A percentile compares a stretch with the other conserved stretches of the same genome.
Evolutionary conservation across 768 basidiomycete genomes (phyloP).

Genomic region (Lactifluus subvellereus): DNA sequence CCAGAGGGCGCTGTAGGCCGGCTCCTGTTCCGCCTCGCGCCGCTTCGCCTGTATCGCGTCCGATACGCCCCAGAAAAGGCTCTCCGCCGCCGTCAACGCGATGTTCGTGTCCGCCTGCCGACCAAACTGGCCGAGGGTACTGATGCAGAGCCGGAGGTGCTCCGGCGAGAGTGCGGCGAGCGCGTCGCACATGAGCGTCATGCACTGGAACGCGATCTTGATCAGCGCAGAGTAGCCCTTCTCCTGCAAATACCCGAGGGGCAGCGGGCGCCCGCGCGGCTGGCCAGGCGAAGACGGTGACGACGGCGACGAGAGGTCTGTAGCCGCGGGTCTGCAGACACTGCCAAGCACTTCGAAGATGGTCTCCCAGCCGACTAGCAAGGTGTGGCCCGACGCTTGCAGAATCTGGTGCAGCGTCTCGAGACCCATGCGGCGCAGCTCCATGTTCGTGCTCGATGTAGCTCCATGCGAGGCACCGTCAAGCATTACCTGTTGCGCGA

Average conservation of each 20-base stretch:
- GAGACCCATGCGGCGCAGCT: conserved; percentile 81
- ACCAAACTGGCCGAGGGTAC: conserved; percentile 86
- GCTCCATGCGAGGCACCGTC: conserved; percentile 21
- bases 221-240: conserved; percentile 71
- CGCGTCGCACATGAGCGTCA: conserved; percentile 92
- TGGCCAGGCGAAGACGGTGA: conserved; percentile 32
- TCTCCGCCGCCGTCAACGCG: conserved; percentile 88
- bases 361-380: conserved; percentile 88
- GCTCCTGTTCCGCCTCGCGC: conserved; percentile 52
- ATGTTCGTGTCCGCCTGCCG: conserved; percentile 94
- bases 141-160: conserved; percentile 84
- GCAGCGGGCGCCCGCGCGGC: conserved; percentile 28
- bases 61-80: conserved; percentile 91
- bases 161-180: conserved; percentile 73
- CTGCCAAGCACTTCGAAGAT: conserved; percentile 91
- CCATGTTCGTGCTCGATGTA: conserved; percentile 50
- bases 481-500: conserved; percentile 70
- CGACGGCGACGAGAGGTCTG: conserved; percentile 35
- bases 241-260: conserved; percentile 53
- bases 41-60: conserved; percentile 89
- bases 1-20: conserved; percentile 85
- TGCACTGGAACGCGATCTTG: conserved; percentile 89
- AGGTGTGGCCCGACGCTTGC: conserved; percentile 85
- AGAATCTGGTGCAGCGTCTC: conserved; percentile 88
- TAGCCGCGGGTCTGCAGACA: conserved; percentile 63